A percentile compares a stretch with the other conserved stretches of the same genome.
Conservation (phyloP, 1,284 basidiomycete species). For the Puccinia triticina region DNA sequence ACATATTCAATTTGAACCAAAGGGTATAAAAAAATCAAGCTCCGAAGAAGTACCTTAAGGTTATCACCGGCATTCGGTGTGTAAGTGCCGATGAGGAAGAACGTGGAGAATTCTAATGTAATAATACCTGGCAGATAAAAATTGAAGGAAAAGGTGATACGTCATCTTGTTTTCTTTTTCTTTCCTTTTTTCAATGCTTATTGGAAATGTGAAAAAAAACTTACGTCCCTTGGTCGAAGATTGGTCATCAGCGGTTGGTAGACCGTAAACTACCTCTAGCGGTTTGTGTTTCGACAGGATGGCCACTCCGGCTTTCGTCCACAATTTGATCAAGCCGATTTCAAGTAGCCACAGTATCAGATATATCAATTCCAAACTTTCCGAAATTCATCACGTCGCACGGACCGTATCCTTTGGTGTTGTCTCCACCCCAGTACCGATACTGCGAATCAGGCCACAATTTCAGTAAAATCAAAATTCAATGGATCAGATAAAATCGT, state of each 20-base stretch:
- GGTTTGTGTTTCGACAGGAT: slow-evolving; percentile 48
- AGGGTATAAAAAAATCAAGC: neutral
- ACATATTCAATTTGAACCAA: neutral
- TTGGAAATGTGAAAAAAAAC: neutral
- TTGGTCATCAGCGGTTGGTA: slow-evolving; percentile 45
- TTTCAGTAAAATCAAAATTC: too few species aligned
- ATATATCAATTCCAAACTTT: neutral
- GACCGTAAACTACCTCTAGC: slow-evolving; percentile 40
- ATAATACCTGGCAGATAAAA: slow-evolving; percentile 45
- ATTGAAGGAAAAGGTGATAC: neutral
- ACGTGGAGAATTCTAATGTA: slow-evolving; percentile 41
- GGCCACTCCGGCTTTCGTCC: slow-evolving; percentile 36
- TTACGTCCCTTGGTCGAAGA: slow-evolving; percentile 51
- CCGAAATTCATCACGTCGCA: neutral
- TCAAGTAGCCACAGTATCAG: neutral
- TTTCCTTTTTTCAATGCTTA: too few species aligned
- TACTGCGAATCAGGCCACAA: slow-evolving; percentile 10
- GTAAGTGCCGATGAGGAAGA: slow-evolving; percentile 46
- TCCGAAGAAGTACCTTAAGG: slow-evolving; percentile 18
- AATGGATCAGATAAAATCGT: too few species aligned
- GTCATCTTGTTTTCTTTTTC: too few species aligned
- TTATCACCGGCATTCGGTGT: slow-evolving; percentile 46
- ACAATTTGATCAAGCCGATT: neutral
- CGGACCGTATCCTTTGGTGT: slow-evolving; percentile 46
- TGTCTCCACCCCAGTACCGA: slow-evolving; percentile 48